phyloP scores from a whole-genome alignment of 352 stramenopile genomes.

The Globisporangium mamillatum region DNA sequence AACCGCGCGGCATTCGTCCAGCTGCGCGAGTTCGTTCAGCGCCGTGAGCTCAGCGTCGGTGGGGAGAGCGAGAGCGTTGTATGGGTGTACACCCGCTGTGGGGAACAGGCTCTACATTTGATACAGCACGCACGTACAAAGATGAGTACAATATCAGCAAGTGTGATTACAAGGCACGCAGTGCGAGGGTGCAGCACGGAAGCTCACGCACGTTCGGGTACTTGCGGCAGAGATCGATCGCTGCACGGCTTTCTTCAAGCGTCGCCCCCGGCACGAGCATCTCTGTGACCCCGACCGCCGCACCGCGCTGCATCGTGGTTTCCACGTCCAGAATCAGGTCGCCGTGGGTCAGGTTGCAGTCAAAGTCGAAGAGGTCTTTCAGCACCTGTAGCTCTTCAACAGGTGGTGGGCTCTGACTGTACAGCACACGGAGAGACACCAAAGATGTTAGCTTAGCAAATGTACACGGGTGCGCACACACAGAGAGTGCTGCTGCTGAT shows the following conservation, averaged over 20 bases:
- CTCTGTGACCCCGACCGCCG: slow-evolving; percentile 44
- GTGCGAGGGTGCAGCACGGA: not conserved
- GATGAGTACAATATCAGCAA: not conserved
- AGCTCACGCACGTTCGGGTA: slow-evolving; percentile 29
- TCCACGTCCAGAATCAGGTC: slow-evolving; percentile 46
- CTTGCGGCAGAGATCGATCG: slow-evolving; percentile 53
- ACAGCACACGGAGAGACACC: not conserved
- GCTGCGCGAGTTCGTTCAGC: slow-evolving; percentile 31
- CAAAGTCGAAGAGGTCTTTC: slow-evolving; percentile 69
- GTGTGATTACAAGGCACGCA: not conserved
- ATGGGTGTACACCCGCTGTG: slow-evolving; percentile 77
- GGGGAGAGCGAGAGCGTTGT: slow-evolving; percentile 52
- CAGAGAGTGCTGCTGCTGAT: not conserved
- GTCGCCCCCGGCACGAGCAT: slow-evolving; percentile 79
- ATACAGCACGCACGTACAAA: not conserved
- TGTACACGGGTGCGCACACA: too few relatives aligned
- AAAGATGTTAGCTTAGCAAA: not conserved
- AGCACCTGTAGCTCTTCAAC: slow-evolving; percentile 1
- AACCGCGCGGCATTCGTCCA: slow-evolving; percentile 43
- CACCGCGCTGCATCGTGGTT: slow-evolving; percentile 35
- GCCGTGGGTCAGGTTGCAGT: slow-evolving; percentile 80
- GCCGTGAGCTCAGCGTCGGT: slow-evolving; percentile 28
- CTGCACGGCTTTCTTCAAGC: slow-evolving; percentile 56
- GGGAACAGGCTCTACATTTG: slow-evolving; percentile 43
- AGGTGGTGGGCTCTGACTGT: not conserved